Evolutionary conservation across 208 protist genomes (phyloP), one percentile per base, ranked within the genome.

Genomic region (Trypanosoma rangeli): DNA sequence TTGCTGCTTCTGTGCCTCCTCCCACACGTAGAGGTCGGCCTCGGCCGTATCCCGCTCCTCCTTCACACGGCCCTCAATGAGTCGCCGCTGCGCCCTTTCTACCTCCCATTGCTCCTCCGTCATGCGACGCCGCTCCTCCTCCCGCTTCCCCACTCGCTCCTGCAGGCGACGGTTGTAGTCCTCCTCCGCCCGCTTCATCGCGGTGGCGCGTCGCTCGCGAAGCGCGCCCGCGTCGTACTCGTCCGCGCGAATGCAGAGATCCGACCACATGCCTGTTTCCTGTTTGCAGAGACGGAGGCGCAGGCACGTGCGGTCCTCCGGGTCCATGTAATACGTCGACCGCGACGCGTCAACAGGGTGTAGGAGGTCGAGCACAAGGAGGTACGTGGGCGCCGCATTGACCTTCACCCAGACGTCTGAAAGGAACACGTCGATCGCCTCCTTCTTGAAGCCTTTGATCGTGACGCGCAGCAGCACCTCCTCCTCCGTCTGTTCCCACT

Each of bases 91-190:
- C 68, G 80, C 70, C 68, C 82, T 87, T 64, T 97, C 93, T 29
- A 97, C 81, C 22, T 94, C 86, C 93, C 93, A 97, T 74, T 97
- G 93, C 55, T 82, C 88, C 66, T 87, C 83, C 60, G 83, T 89
- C 84, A 95, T 87, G 52, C 90, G 90, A 18, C 90, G 90, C 73
- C 84, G 79, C 76, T 95, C 93, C 22, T 74, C 70, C 60, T 93
- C 91, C 18, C 80, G 81, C 79, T 94, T 89, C 42, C 68, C 63
- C 57, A 76, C 73, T 20, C 93, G 83, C 26, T 82, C 70, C 31
- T 89, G 74, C 26, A 97, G 78, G 70, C 84, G 84, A 22, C 53
- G 49, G 33, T 87, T 80, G 82, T 97, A 97, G 35, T 62, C 76
- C 73, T 91, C 65, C 80, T 93, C 83, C 22, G 82, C 87, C 10